Evolutionary conservation across 2,329 filamentous ascomycete species (phyloP), one percentile per base, ranked within the genome.

Genomic region (Helminthosporium solani): DNA sequence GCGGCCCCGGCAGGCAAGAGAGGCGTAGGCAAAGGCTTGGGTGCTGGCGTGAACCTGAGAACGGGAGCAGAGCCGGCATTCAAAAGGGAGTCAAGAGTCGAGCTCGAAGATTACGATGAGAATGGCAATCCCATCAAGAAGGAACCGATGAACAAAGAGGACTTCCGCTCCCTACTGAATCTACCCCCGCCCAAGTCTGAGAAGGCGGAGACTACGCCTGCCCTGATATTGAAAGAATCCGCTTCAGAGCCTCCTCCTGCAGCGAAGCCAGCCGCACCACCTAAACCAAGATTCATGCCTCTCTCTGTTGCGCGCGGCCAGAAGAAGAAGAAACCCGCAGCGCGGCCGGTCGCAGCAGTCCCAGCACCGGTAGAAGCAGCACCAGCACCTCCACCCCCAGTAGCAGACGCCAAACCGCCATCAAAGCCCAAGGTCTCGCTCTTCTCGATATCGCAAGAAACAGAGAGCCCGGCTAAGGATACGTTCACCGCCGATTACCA

Each of bases 31-130:
- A 68, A 52, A 46, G 64, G 53, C 49, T 75, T 62, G 65, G 79
- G 58, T 70, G 78, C 79, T 27, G 81, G 84, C 1, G 76, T 95
- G 40, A 88, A 81, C 60, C 67, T 96, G 49, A 94, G 88, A 75
- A 96, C 91, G 7, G 90, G 89, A 18, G 83, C 88, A 7, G 83
- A 87, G 46, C 88, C 90, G 18, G 90, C 87, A 0, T 96, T 96
- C 65, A 86, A 81, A 65, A 79, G 91, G 46, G 80, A 81, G 23
- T 71, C 77, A 2, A 73, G 73, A 52, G 53, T 64, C 23, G 60
- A 63, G 18, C 37, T 61, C 30, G 57, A 57, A 18, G 54, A 68
- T 20, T 64, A 68, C 20, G 70, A 68, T 34, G 66, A 69, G 54
- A 67, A 68, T 23, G 66, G 66, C 9, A 71, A 60, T 39, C 57